Evolutionary conservation across 164 flowering plant species (phyloP), one percentile per base, ranked within the genome.

Genomic region (grape (Vitis vinifera)): DNA sequence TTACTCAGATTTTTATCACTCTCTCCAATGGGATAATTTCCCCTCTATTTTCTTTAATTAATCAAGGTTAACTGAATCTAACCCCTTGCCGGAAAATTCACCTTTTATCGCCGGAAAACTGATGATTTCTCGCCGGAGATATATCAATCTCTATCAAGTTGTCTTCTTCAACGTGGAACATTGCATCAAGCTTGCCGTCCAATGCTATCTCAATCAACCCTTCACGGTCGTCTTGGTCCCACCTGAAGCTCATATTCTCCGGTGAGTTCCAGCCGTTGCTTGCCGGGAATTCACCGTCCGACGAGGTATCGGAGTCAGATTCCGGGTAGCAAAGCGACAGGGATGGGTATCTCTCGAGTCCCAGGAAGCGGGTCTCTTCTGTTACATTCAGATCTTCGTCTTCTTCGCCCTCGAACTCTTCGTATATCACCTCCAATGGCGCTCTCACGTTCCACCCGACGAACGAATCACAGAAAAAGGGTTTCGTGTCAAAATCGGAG

Each of bases 351-450:
- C 76, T 83, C 29, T 71, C 74, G 7, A 78, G 59, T 7, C 68
- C 76, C 62, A 55, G 12, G 19, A 47, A 61, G 59, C 51, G 57
- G 59, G 15, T 66, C 59, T 63, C 68, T 57, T 66, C 62, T 12
- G 44, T 66, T 10, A 59, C 71, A 30, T 67, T 65, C 55, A 58
- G 44, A 13, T 65, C 71, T 3, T 72, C 86, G 8, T 76, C 84
- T 17, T 83, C 86, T 68, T 82, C 89, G 2, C 81, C 92, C 68
- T 88, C 94, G 71, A 82, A 73, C 11, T 67, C 93, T 75, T 93
- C 98, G 83, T 91, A 79, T 70, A 93, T 93, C 9, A 91, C 88
- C 65, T 89, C 94, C 65, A 93, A 75, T 47, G 98, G 98, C 23
- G 93, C 95, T 11, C 84, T 77, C 67, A 89, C 84, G 69, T 90